A percentile compares a stretch with the other conserved stretches of the same genome.
Evolutionary conservation across 202 grass and related monocot species (phyloP).

Genomic region (Tripidium arundinaceum): DNA sequence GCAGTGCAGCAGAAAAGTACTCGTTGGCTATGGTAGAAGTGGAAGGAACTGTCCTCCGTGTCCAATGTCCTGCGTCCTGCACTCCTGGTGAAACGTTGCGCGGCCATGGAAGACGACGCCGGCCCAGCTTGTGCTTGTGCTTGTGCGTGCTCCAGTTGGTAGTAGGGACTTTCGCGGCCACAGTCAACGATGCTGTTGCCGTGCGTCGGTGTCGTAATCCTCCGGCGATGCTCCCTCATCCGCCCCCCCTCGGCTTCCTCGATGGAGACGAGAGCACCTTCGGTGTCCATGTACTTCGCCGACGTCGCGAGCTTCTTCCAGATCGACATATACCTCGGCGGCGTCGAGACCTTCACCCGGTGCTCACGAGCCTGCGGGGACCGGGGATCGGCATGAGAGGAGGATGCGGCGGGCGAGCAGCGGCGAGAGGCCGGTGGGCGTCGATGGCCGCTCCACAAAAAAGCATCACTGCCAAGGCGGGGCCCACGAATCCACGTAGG

Average conservation of each 20-base stretch:
- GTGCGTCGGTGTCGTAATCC: background rate
- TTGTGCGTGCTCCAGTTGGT: too few relatives aligned
- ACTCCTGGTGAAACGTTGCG: too few relatives aligned
- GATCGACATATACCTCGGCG: background rate
- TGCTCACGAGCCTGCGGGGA: background rate
- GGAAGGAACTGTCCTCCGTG: too few relatives aligned
- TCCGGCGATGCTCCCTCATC: background rate
- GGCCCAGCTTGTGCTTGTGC: too few relatives aligned
- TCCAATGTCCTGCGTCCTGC: too few relatives aligned
- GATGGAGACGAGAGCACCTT: too few relatives aligned
- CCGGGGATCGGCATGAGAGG: background rate
- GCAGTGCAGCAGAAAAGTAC: too few relatives aligned
- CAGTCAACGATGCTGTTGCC: background rate
- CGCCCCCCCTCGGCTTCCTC: background rate
- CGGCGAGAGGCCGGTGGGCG: background rate
- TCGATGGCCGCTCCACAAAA: background rate
- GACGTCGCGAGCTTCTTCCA: background rate
- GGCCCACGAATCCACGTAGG: background rate
- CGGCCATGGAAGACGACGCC: too few relatives aligned
- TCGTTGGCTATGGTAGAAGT: too few relatives aligned
- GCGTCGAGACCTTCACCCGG: background rate
- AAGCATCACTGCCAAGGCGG: background rate
- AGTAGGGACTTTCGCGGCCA: too few relatives aligned
- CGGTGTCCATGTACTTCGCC: background rate
- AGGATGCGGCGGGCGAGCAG: background rate